Percentiles rank a stretch among this genome's conserved stretches.
Conservation (phyloP, 768 basidiomycete genomes). For the Boletus vermiculosoides region DNA sequence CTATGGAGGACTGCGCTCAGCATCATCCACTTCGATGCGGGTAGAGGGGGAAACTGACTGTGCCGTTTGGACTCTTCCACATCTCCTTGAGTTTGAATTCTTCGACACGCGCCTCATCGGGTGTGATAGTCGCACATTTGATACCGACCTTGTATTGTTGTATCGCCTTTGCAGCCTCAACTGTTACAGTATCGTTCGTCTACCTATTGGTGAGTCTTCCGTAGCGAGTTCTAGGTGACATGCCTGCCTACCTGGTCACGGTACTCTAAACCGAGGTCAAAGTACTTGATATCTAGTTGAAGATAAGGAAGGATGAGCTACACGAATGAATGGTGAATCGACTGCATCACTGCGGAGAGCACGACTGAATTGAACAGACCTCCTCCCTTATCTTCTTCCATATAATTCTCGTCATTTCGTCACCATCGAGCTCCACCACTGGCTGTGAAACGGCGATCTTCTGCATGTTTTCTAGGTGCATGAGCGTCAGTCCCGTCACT, state of each 20-base stretch:
- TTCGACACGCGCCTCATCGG: slow-evolving; percentile 92
- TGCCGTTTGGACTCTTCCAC: slow-evolving; percentile 98
- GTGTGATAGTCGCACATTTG: slow-evolving; percentile 99
- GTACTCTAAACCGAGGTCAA: slow-evolving; percentile 92
- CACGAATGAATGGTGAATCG: neutral
- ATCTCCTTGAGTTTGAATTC: slow-evolving; percentile 99
- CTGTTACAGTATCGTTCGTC: slow-evolving; percentile 92
- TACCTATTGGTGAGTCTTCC: slow-evolving; percentile 30
- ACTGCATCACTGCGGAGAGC: neutral
- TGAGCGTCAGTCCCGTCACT: slow-evolving; percentile 1
- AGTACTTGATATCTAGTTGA: slow-evolving; percentile 97
- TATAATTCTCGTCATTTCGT: slow-evolving; percentile 99
- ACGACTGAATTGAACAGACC: slow-evolving; percentile 44
- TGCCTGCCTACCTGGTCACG: slow-evolving; percentile 69
- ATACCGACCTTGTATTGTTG: slow-evolving; percentile 93
- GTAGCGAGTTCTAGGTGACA: neutral
- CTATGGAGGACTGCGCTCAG: slow-evolving; percentile 34
- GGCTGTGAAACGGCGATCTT: slow-evolving; percentile 87
- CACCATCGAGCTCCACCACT: slow-evolving; percentile 93
- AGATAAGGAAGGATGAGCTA: slow-evolving; percentile 95
- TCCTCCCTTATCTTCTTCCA: slow-evolving; percentile 98
- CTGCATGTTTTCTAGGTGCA: slow-evolving; percentile 23
- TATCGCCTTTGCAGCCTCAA: slow-evolving; percentile 94
- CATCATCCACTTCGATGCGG: neutral
- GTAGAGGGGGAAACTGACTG: slow-evolving; percentile 47